phyloP scores from a whole-genome alignment of 2,329 filamentous ascomycete genomes.

The Bisporella sp. region DNA sequence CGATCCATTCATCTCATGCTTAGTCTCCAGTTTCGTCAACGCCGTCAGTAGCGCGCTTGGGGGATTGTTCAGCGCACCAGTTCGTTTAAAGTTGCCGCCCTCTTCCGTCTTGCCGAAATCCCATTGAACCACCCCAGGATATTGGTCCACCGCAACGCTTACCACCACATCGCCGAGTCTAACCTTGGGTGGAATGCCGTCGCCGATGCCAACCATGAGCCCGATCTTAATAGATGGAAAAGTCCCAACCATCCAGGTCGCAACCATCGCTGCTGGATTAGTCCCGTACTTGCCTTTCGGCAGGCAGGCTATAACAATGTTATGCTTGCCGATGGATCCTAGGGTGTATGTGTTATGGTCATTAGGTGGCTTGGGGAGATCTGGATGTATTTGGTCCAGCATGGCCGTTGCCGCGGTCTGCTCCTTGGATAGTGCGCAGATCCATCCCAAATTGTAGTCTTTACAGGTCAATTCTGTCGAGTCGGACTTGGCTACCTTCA shows the following conservation, averaged over 20 bases:
- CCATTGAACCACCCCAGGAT: constrained; percentile 15
- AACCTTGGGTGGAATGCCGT: constrained; percentile 6
- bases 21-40: too few relatives aligned
- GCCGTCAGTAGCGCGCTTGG: too few relatives aligned
- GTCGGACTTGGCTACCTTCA: too few relatives aligned
- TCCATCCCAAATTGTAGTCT: constrained; percentile 18
- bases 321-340: constrained; percentile 12
- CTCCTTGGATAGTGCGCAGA: constrained; percentile 14
- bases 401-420: constrained; percentile 8
- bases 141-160: constrained; percentile 4
- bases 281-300: constrained; percentile 11
- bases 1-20: too few relatives aligned
- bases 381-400: constrained; percentile 10
- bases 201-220: constrained; percentile 13
- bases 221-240: constrained; percentile 11
- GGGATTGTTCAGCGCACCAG: too few relatives aligned
- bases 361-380: constrained; percentile 2
- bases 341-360: constrained; percentile 13
- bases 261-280: constrained; percentile 7
- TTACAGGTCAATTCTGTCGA: too few relatives aligned
- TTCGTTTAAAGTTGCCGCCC: too few relatives aligned
- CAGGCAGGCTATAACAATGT: constrained; percentile 15
- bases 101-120: constrained; percentile 14
- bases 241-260: constrained; percentile 10
- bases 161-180: constrained; percentile 11